These are phyloP conservation scores for Cyberlindnera mississippiensis DNA, from an alignment of 805 yeast species.

Conservation along the genomic window DNA sequence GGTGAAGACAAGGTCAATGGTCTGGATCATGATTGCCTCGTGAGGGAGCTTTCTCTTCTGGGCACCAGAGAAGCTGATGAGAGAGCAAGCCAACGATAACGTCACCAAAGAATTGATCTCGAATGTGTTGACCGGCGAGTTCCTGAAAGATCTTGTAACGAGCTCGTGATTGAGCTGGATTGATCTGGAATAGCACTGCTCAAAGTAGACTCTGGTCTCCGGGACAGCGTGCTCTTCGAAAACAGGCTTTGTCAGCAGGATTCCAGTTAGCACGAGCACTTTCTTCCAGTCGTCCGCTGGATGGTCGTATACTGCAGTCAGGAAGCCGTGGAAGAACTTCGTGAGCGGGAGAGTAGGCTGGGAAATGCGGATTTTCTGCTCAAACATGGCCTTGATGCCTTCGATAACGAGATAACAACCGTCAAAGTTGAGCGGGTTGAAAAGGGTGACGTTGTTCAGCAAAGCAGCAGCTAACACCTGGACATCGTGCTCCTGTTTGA, in stretches of 20 bases:
- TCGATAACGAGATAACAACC: conserved; percentile 41
- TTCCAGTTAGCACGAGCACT: conserved; percentile 40
- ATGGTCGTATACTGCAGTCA: conserved; percentile 32
- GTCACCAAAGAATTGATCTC: conserved; percentile 19
- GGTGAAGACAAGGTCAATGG: conserved; percentile 19
- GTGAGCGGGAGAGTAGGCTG: conserved; percentile 41
- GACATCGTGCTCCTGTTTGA: conserved; percentile 42
- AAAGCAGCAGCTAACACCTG: conserved; percentile 36
- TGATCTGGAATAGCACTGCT: conserved; percentile 32
- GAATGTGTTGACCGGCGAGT: conserved; percentile 18
- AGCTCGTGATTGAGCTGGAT: conserved; percentile 31
- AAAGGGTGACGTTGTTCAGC: conserved; percentile 34
- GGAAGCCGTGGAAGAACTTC: conserved; percentile 34
- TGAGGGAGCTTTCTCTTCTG: conserved; percentile 22
- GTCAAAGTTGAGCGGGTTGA: conserved; percentile 15
- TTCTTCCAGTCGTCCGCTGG: conserved; percentile 39
- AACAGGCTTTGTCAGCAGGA: conserved; percentile 32
- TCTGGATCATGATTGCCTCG: conserved; percentile 16
- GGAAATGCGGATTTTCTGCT: conserved; percentile 40
- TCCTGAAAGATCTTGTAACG: conserved; percentile 12
- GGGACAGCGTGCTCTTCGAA: conserved; percentile 33
- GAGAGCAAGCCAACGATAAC: conserved; percentile 20
- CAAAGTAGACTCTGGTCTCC: conserved; percentile 32
- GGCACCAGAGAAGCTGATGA: conserved; percentile 14
- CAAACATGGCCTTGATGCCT: conserved; percentile 42